A percentile compares a stretch with the other conserved stretches of the same genome.
Conservation (phyloP, 306 rosid species). For the Prosopis cineraria region DNA sequence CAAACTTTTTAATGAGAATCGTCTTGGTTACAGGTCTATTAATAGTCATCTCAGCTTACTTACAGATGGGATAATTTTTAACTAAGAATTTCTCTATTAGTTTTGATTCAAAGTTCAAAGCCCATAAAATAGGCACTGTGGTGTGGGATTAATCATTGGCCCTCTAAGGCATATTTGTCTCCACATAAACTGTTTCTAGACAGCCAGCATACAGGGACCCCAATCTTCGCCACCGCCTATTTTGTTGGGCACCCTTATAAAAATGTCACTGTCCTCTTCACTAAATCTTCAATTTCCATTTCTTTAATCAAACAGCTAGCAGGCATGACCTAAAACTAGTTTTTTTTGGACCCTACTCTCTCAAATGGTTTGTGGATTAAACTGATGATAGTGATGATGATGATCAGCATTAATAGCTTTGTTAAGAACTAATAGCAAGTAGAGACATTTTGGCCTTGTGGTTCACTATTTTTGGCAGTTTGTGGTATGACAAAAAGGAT, state of each 20-base stretch:
- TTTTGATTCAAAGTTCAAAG: conserved; percentile 23
- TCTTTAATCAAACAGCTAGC: conserved; percentile 18
- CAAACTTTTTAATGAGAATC: neutral
- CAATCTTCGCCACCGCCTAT: conserved; percentile 51
- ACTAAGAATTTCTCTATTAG: conserved; percentile 1
- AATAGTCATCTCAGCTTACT: neutral
- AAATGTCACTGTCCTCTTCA: conserved; percentile 39
- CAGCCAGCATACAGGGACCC: conserved; percentile 62
- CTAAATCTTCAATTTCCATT: neutral
- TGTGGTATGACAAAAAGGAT: conserved; percentile 24
- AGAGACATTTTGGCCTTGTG: neutral
- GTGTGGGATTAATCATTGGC: conserved; percentile 42
- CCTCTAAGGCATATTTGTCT: conserved; percentile 58
- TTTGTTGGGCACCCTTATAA: conserved; percentile 54
- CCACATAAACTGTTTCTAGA: conserved; percentile 46
- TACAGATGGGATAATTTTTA: neutral
- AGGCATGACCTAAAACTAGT: conserved; percentile 1
- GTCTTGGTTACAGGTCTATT: neutral
- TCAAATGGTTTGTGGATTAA: conserved; percentile 8
- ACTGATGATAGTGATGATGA: neutral
- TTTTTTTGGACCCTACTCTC: conserved; percentile 18
- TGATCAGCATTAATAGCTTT: neutral
- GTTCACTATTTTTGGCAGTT: conserved; percentile 24
- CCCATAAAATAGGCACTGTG: conserved; percentile 18
- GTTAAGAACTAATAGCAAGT: neutral